Base-by-base conservation (phyloP, 257 asterid species). In the Nicotiana noctiflora region DNA sequence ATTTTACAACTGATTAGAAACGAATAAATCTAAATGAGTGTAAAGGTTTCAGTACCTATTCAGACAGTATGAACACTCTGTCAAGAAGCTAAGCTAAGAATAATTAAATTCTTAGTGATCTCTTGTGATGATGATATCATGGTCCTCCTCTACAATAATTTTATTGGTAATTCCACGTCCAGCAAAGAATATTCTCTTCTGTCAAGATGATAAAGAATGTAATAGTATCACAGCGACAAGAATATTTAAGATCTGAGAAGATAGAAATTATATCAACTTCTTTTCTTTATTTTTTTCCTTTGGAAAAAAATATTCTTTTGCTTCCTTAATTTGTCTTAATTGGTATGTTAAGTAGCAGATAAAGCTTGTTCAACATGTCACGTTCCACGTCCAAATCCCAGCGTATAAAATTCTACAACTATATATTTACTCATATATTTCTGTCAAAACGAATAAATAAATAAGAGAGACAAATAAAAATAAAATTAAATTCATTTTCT, bases 321-420 rank as follows among this genome's bases (percentile, higher is more conserved):
- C 37, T 62, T 61, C 9, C 68, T 25, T 13, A 13, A 23, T 46
- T 21, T 46, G 78, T 72, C 78, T 46, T 46, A 21, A 5, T 37
- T 44, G 3, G 14, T 46, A 19, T 2, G 40, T 21, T 10, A 51
- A 4, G 8, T n/a, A 27, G 15, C 55, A 37, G 31, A 6, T 37
- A 1, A 34, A 40, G 19, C 32, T 68, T n/a, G 44, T 68, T 76
- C 46, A 18, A 83, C 25, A 44, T 65, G 83, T 81, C 81, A 74
- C 68, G 83, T 66, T 86, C 82, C 61, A 80, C 82, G 59, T 55
- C 49, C 18, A 68, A 81, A 76, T 63, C 64, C 57, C 76, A 60
- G 64, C 77, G 8, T 62, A 31, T 70, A 21, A 21, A 6, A 3
- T 3, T n/a, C 19, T 44, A 32, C 7, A 19, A 51, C 3, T 13